Evolutionary conservation across 768 basidiomycete genomes (phyloP).

Genomic region (Mycena capillaripes): DNA sequence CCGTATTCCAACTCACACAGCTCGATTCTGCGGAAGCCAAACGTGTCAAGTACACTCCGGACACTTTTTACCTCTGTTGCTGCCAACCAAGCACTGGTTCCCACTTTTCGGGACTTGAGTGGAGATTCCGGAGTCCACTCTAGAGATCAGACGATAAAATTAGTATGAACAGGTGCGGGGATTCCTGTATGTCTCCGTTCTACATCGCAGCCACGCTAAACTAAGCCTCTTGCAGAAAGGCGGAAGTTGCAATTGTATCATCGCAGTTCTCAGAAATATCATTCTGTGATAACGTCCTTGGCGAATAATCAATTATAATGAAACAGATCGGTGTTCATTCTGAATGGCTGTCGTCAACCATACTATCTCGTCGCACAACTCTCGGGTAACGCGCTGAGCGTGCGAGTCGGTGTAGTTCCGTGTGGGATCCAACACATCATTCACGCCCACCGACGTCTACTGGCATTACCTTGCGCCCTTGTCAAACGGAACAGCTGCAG

Average conservation of each 20-base stretch:
- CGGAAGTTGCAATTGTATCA: constrained; percentile 20
- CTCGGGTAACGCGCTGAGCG: neutral
- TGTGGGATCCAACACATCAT: neutral
- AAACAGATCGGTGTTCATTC: neutral
- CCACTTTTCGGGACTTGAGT: constrained; percentile 75
- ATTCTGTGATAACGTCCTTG: neutral
- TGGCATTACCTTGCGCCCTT: constrained; percentile 1
- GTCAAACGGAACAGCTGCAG: neutral
- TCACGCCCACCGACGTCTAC: neutral
- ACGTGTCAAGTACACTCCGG: constrained; percentile 79
- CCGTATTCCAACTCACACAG: constrained; percentile 85
- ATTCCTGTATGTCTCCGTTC: constrained; percentile 14
- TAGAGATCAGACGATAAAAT: constrained; percentile 1
- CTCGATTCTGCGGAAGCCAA: constrained; percentile 84
- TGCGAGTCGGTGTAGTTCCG: neutral
- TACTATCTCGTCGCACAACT: too few species aligned
- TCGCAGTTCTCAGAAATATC: constrained; percentile 12
- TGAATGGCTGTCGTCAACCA: neutral
- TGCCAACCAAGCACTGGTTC: constrained; percentile 3
- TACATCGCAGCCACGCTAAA: neutral
- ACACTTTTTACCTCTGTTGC: neutral
- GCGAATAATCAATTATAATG: neutral
- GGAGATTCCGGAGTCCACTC: constrained; percentile 46
- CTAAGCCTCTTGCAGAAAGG: constrained; percentile 14
- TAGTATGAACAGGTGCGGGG: constrained; percentile 33